phyloP scores from a whole-genome alignment of 345 rosid species.

The Rhodamnia argentea region DNA sequence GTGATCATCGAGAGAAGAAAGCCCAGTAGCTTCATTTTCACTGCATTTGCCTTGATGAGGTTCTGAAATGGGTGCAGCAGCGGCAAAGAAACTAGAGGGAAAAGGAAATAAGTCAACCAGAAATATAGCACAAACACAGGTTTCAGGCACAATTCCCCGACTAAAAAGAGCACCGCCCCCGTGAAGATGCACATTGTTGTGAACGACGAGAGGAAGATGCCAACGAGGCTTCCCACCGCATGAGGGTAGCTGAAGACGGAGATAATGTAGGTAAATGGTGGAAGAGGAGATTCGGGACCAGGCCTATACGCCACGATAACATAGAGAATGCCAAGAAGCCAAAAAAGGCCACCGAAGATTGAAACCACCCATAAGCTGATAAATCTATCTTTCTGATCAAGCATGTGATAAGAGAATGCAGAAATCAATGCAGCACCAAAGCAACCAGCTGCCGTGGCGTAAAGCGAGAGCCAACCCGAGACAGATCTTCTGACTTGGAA shows the following conservation, averaged over 20 bases:
- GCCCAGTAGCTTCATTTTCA: constrained; percentile 47
- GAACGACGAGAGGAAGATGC: constrained; percentile 34
- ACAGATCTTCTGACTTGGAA: constrained; percentile 23
- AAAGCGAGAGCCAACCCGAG: constrained; percentile 53
- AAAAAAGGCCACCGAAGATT: constrained; percentile 46
- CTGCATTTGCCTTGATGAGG: constrained; percentile 18
- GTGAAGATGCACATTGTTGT: constrained; percentile 54
- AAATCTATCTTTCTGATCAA: constrained; percentile 20
- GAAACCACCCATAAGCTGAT: constrained; percentile 54
- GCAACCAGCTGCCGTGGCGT: constrained; percentile 39
- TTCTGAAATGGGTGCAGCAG: constrained; percentile 35
- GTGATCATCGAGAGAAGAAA: constrained; percentile 31
- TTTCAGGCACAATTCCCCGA: constrained; percentile 37
- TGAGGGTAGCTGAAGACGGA: constrained; percentile 35
- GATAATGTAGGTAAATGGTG: constrained; percentile 13
- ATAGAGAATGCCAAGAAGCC: constrained; percentile 38
- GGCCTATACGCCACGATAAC: constrained; percentile 14
- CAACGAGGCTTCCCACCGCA: constrained; percentile 28
- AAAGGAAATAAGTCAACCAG: constrained; percentile 41
- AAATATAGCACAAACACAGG: constrained; percentile 25
- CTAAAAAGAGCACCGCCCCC: constrained; percentile 21
- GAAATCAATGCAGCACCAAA: constrained; percentile 46
- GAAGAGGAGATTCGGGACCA: constrained; percentile 3
- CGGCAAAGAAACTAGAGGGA: constrained; percentile 35
- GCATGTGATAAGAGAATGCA: constrained; percentile 50